These are phyloP conservation scores for Sphenostylis stenocarpa DNA, from an alignment of 306 rosid species.

Conservation along the genomic window DNA sequence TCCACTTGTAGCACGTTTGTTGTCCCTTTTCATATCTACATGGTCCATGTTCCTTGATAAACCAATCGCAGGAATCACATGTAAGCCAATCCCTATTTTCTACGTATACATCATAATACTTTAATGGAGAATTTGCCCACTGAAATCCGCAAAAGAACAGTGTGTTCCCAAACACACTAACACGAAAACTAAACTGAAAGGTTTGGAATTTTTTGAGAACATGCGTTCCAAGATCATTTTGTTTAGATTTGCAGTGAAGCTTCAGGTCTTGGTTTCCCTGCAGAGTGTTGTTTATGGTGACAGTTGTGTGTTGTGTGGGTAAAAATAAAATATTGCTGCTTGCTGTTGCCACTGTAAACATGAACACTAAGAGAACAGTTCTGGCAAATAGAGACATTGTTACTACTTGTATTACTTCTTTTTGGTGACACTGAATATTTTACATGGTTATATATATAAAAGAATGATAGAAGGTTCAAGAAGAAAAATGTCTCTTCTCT, in stretches of 20 bases:
- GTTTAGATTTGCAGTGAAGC: not conserved
- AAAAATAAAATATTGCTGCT: too few relatives aligned
- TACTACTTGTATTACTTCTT: too few relatives aligned
- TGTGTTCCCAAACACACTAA: not conserved
- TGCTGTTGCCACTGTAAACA: not conserved
- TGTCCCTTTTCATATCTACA: not conserved
- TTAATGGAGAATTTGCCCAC: not conserved
- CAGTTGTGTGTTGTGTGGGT: not conserved
- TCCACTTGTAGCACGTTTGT: not conserved
- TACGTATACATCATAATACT: not conserved
- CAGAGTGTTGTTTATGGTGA: not conserved
- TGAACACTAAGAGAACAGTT: not conserved
- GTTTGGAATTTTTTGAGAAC: not conserved
- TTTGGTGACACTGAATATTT: too few relatives aligned
- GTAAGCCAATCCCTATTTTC: not conserved
- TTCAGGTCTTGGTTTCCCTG: not conserved
- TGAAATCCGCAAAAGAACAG: not conserved
- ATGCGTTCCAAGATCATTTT: not conserved
- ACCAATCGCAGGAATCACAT: not conserved
- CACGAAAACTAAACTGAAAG: not conserved
- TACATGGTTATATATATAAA: too few relatives aligned
- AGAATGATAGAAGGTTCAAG: too few relatives aligned
- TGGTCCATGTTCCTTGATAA: not conserved
- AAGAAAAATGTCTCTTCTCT: too few relatives aligned
- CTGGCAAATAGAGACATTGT: too few relatives aligned